Evolutionary conservation across 768 basidiomycete species (phyloP).

Genomic region (Podaxis sp.): DNA sequence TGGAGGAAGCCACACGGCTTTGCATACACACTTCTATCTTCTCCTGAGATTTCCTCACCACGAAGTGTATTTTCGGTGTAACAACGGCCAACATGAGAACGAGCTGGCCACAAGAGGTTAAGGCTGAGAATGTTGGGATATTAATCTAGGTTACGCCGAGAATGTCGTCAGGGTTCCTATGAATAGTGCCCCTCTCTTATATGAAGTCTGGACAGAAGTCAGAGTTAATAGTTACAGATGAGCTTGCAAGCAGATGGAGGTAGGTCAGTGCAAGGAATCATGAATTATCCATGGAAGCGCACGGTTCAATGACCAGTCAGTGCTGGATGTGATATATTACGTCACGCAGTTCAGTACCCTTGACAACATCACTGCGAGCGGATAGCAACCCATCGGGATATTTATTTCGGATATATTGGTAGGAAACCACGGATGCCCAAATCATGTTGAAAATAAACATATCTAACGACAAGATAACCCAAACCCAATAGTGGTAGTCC

Average conservation of each 20-base stretch:
- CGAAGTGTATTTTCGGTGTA: neutral
- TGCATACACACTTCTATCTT: neutral
- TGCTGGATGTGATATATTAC: neutral
- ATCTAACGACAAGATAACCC: neutral
- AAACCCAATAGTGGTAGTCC: neutral
- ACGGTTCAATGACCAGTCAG: neutral
- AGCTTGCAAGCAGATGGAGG: neutral
- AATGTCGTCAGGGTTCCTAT: neutral
- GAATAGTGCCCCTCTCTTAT: neutral
- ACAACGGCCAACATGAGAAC: conserved; percentile 1
- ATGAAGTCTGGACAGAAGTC: neutral
- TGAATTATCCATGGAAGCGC: neutral
- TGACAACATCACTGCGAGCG: neutral
- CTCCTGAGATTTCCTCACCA: neutral
- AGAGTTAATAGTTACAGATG: neutral
- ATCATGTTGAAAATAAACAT: neutral
- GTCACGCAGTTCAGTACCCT: neutral
- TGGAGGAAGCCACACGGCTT: neutral
- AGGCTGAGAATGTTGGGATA: neutral
- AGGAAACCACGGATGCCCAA: neutral
- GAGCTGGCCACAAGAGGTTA: neutral
- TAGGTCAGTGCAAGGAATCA: neutral
- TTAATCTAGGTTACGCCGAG: neutral
- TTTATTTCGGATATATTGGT: neutral
- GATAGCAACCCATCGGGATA: neutral